Evolutionary conservation across 73 alveolate species (phyloP), one percentile per base, ranked within the genome.

Genomic region (Blepharisma japonicum): DNA sequence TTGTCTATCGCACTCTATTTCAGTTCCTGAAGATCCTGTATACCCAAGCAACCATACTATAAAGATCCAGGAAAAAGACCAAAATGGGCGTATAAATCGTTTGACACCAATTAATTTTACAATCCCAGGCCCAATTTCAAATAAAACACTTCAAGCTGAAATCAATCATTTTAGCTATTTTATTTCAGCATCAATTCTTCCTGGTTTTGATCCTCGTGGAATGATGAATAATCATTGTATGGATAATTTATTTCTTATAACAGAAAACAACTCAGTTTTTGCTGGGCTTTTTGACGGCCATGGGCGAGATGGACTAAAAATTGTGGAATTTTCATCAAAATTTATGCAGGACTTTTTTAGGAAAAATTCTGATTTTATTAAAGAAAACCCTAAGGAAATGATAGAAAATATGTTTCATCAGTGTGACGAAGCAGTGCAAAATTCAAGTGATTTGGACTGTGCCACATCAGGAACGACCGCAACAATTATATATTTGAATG

Each of bases 271-370:
- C 2, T 18, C 14, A 45, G 21, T 70, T 7, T 14, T 70, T 8
- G 71, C 76, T 1, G 80, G 80, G n/a, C 45, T 70, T 11, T 70
- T 70, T 45, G 80, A 70, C 45, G 80, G 80, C 14, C 80, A 70
- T 45, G 80, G 80, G 4, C 11, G 27, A 45, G 80, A 70, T 7
- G 80, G 80, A 18, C 71, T 9, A 45, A 70, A 70, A 45, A 45
- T 70, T n/a, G 80, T 70, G 18, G 23, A 14, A 9, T 61, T 61
- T 61, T 61, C 42, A 32, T 32, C 42, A 32, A 32, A 32, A 32
- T 32, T 32, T 32, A 32, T 32, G 42, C 42, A 32, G 42, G 42
- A 32, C 42, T 32, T 32, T 32, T 32, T 32, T 32, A 32, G 42
- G 42, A 32, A 32, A 32, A 32, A 32, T 32, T 32, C 42, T 32